Evolutionary conservation across 495 filamentous ascomycete species (phyloP), one percentile per base, ranked within the genome.

Genomic region (Cetradonia linearis): DNA sequence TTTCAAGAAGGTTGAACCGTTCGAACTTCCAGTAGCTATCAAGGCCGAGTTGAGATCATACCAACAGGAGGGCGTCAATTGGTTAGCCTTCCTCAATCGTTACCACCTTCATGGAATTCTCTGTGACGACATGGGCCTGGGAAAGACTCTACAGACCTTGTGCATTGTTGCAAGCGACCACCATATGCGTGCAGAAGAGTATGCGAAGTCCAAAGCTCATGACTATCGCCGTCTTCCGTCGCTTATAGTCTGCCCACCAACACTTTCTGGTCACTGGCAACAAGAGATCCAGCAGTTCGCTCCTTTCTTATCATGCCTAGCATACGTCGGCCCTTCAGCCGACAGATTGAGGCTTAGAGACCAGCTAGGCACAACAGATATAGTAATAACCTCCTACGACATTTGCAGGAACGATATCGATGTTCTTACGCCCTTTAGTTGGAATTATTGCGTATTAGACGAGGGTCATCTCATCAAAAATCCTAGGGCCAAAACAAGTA

Each of bases 401-500:
- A 90, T 98, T 36, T 95, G 90, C 70, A 81, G 93, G 20, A 98
- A 97, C 63, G 93, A 98, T 67, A 85, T 85, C 34, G 89, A 96
- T 9, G 65, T 89, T 10, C 81, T 98, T n/a, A 81, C 78, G 49
- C 82, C 87, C 40, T 82, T 92, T 63, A 91, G 76, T 70, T 97
- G 91, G 89, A 98, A 98, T 69, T 98, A 98, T 69, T 87, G 91
- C 47, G 91, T 98, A 10, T 84, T 98, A 30, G 93, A 98, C 64
- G 93, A 98, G 71, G 93, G 93, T 14, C 93, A 98, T 74, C 78
- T 98, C 49, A 98, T 98, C 77, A 98, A 98, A 77, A 98, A 98
- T 69, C 88, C 94, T 1, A 91, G 89, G 68, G 87, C 94, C 0
- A 96, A 97, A 74, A 87, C 91, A 55, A 94, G 88, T 6, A 71